A percentile compares a stretch with the other conserved stretches of the same genome.
Evolutionary conservation across 2,329 filamentous ascomycete genomes (phyloP).

Genomic region (Paecilomyces fulvus): DNA sequence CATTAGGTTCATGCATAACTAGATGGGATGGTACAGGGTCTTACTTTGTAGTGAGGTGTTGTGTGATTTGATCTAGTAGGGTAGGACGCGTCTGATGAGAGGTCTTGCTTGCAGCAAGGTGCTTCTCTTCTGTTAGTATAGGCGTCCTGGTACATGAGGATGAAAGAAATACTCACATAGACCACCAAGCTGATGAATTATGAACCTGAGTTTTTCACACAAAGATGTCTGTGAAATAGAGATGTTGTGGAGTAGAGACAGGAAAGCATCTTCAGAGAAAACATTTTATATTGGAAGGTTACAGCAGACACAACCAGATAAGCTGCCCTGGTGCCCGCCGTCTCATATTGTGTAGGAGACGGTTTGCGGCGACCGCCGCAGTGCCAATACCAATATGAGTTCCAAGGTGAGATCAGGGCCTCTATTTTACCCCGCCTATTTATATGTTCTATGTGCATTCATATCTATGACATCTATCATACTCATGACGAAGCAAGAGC

Average conservation of each 20-base stretch:
- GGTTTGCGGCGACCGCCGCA: too few species aligned
- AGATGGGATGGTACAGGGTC: background rate
- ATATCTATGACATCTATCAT: slow-evolving; percentile 3
- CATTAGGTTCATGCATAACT: background rate
- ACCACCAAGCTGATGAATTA: too few species aligned
- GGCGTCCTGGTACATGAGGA: too few species aligned
- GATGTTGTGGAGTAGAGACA: too few species aligned
- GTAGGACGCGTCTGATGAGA: background rate
- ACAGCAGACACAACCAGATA: too few species aligned
- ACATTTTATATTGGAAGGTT: too few species aligned
- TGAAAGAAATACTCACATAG: too few species aligned
- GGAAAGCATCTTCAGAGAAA: too few species aligned
- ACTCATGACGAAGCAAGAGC: slow-evolving; percentile 11
- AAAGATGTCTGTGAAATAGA: too few species aligned
- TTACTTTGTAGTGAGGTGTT: background rate
- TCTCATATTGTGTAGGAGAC: background rate
- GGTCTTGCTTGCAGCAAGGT: background rate
- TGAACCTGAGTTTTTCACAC: too few species aligned
- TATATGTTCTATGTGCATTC: background rate
- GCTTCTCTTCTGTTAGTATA: background rate
- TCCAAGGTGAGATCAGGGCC: background rate
- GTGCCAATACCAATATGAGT: background rate
- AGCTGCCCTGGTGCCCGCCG: background rate
- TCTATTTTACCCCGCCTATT: background rate
- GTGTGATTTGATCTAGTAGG: background rate